Percentiles rank a stretch among this genome's conserved stretches.
Evolutionary conservation across 1,139 yeast genomes (phyloP).

Genomic region (Groenewaldozyma sp.): DNA sequence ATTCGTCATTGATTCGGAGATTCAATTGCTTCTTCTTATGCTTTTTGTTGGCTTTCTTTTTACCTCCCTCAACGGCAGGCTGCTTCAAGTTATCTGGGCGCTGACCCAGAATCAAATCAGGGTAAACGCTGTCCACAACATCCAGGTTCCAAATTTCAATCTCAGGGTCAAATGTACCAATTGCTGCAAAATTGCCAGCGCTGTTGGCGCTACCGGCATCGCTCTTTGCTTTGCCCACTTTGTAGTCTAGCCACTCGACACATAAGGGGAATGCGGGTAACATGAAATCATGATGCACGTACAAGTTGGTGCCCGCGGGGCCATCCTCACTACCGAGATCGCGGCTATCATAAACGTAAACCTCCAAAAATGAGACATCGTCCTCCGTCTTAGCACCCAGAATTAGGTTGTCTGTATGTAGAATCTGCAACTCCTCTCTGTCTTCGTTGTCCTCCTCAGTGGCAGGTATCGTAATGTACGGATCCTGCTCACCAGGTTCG

Average conservation of each 20-base stretch:
- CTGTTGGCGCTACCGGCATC: conserved; percentile 31
- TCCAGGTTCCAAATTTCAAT: conserved; percentile 97
- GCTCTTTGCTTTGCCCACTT: conserved; percentile 25
- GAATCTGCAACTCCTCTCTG: conserved; percentile 73
- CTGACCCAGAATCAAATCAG: conserved; percentile 86
- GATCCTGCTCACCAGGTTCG: conserved; percentile 57
- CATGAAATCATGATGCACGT: conserved; percentile 95
- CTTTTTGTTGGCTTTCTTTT: conserved; percentile 32
- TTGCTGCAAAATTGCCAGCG: conserved; percentile 85
- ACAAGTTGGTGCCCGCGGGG: conserved; percentile 52
- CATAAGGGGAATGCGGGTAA: conserved; percentile 95
- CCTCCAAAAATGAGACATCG: conserved; percentile 84
- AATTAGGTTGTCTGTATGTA: conserved; percentile 83
- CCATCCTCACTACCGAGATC: conserved; percentile 54
- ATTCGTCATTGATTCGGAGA: conserved; percentile 52
- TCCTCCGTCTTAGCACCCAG: conserved; percentile 94
- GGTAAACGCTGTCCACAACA: conserved; percentile 86
- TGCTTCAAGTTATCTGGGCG: conserved; percentile 41
- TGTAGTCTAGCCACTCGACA: conserved; percentile 87
- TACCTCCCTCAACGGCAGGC: conserved; percentile 23
- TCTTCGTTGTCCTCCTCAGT: conserved; percentile 56
- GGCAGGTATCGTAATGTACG: conserved; percentile 58
- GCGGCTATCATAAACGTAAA: conserved; percentile 80
- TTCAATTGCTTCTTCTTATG: conserved; percentile 45
- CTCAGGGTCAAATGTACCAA: conserved; percentile 96